Evolutionary conservation across 805 yeast species (phyloP), one percentile per base, ranked within the genome.

Genomic region (Starmerella floricola): DNA sequence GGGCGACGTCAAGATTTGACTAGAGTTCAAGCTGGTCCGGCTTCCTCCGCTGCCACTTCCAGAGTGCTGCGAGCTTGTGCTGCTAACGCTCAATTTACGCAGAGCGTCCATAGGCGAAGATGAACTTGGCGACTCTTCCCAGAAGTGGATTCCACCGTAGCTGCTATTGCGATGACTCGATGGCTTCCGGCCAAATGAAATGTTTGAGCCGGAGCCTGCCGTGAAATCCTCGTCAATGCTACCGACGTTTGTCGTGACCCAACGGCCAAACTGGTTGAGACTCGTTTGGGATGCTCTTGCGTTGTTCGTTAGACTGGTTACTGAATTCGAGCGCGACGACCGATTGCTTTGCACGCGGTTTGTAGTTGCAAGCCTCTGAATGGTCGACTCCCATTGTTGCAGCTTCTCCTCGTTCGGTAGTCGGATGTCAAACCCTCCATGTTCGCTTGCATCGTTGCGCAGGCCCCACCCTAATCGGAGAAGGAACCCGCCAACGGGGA

Each of bases 371-470:
- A 44, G 49, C 33, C 34, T 30, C 23, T 39, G 49, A 28, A 66
- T 48, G 3, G 67, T 55, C 27, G 54, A 27, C 36, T 62, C 84
- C 97, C 97, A 91, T 59, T 79, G 88, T 44, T 71, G 72, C 49
- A 93, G 69, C 15, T 70, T 68, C 59, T 91, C 97, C 55, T 87
- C 96, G 39, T 79, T 79, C 47, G 79, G 72, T 61, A 85, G 85
- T 43, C 83, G 72, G 57, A 91, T 69, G 15, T 85, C 74, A 53
- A 91, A 86, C 16, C 83, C 76, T 12, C 95, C 95, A 23, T 82
- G 77, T 50, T 87, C 96, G 54, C 76, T 78, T 40, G 79, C 76
- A 8, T 94, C 91, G 56, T 63, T 68, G 15, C 45, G 48, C 23
- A 21, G 29, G 36, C 63, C 64, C 62, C 63, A 59, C 11, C 55